Evolutionary conservation across 1,139 yeast species (phyloP).

Genomic region (Hemisphaericaspora subhashii): DNA sequence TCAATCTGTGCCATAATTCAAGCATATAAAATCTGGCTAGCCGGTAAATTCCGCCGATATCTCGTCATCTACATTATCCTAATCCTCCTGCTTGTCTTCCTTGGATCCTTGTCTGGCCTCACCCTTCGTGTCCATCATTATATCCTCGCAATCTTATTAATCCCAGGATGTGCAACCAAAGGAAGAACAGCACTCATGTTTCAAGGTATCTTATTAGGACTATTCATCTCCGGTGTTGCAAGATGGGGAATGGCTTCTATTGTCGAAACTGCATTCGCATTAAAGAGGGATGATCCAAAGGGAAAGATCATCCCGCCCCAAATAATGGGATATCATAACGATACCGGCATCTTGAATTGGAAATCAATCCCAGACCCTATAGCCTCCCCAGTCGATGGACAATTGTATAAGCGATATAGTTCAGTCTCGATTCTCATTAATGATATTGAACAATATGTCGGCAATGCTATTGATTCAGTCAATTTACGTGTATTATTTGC

Average conservation of each 20-base stretch:
- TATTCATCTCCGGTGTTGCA: conserved; percentile 80
- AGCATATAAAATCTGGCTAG: conserved; percentile 76
- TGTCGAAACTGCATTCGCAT: conserved; percentile 69
- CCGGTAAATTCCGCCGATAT: conserved; percentile 69
- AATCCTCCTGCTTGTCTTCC: conserved; percentile 42
- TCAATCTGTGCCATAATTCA: conserved; percentile 63
- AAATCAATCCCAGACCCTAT: conserved; percentile 10
- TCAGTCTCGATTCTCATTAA: conserved; percentile 69
- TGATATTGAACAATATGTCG: conserved; percentile 77
- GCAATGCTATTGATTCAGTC: conserved; percentile 39
- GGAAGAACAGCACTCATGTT: conserved; percentile 69
- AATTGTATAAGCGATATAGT: conserved; percentile 23
- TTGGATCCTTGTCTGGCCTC: conserved; percentile 63
- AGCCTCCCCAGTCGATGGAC: conserved; percentile 10
- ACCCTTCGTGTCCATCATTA: conserved; percentile 87
- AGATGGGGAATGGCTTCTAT: conserved; percentile 94
- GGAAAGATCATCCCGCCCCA: conserved; percentile 58
- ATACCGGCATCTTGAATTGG: conserved; percentile 40
- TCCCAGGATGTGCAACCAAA: conserved; percentile 86
- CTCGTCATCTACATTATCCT: conserved; percentile 51
- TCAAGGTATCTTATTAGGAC: conserved; percentile 83
- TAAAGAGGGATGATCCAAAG: conserved; percentile 75
- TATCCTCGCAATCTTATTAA: conserved; percentile 70
- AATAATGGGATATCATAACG: conserved; percentile 27
- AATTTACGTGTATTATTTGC: conserved; percentile 41